These are phyloP conservation scores for Eucalyptus globulus DNA, from an alignment of 345 rosid genomes.

Conservation along the genomic window DNA sequence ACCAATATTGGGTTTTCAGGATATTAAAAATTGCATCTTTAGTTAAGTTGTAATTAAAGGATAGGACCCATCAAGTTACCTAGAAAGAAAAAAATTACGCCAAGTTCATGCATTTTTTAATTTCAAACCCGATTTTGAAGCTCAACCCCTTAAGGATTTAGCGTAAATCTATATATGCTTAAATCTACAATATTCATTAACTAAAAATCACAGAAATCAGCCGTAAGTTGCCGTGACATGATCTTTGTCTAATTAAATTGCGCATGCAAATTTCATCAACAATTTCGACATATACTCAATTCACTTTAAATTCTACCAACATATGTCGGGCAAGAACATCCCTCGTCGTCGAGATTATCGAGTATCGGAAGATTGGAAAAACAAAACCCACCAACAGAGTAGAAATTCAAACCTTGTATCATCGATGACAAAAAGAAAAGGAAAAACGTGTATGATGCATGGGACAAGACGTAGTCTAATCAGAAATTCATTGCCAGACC, in stretches of 20 bases:
- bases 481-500: neutral
- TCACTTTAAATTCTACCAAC: neutral
- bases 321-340: neutral
- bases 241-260: neutral
- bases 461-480: neutral
- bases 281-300: neutral
- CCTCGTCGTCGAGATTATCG: neutral
- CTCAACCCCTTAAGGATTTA: neutral
- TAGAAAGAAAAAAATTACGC: no score
- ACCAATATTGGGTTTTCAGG: accelerated
- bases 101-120: neutral
- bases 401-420: neutral
- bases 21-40: no score
- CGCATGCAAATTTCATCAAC: neutral
- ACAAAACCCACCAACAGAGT: neutral
- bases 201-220: neutral
- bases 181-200: neutral
- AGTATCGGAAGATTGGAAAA: neutral
- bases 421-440: neutral
- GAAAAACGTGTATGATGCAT: neutral
- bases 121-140: neutral
- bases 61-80: neutral
- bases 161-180: neutral
- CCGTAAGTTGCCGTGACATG: neutral
- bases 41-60: neutral